Evolutionary conservation across 306 rosid species (phyloP), one percentile per base, ranked within the genome.

Genomic region (Prinsepia uniflora): DNA sequence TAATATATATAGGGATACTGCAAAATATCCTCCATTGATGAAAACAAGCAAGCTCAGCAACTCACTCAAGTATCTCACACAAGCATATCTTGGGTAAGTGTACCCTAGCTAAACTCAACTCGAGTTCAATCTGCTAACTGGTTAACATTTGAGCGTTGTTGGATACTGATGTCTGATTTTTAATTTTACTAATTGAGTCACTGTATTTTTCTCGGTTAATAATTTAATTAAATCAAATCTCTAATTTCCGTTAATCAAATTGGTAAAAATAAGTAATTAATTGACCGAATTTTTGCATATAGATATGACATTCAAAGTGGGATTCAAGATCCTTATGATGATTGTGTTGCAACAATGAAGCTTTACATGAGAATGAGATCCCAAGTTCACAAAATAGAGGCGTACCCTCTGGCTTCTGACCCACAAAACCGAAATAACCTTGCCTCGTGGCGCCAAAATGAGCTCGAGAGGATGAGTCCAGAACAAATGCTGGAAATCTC

Each of bases 21-120:
- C 97, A 67, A 89, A 86, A 73, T 95, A 95, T 76, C 99, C 97
- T 63, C 99, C 99, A 71, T 75, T 95, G 77, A 86, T 91, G 96
- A 95, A 95, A 78, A 89, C 99, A 3, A 95, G 93, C 91, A 95
- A 95, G 86, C 91, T 91, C 65, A 83, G 96, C 88, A 95, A 91
- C 85, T 81, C 99, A 41, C 96, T 95, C 71, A 91, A 95, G 86
- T 87, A 91, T 78, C 78, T 95, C 66, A 80, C 97, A 39, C 96
- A 87, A 77, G 79, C 88, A 65, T 95, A 95, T 86, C 97, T 95
- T 12, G 99, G 99, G 96, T 18, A 87, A 82, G 92, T 24, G 30
- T 72, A 47, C 63, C 71, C 11, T 24, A 2, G 30, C 30, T 24
- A 24, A 24, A 1, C 1, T n/a, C 30, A 24, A 24, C 2, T 24